These are phyloP conservation scores for Boletales sp. DNA, from an alignment of 768 basidiomycete genomes.

Conservation along the genomic window DNA sequence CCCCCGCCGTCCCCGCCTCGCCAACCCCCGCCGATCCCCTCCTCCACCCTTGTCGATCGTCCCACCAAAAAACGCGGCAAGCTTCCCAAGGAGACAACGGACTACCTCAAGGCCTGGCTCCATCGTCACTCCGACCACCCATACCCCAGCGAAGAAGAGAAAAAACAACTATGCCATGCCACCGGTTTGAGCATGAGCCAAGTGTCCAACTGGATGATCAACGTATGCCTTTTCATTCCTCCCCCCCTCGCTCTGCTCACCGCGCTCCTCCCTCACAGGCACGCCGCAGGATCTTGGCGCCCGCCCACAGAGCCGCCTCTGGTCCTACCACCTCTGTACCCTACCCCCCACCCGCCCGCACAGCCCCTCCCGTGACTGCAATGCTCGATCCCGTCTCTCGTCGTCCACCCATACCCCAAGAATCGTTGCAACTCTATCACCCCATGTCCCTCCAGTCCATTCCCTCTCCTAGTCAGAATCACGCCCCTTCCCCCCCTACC, in stretches of 20 bases:
- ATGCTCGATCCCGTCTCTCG: slow-evolving; percentile 43
- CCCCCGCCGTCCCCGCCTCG: slow-evolving; percentile 48
- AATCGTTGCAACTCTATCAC: slow-evolving; percentile 71
- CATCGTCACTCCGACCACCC: slow-evolving; percentile 87
- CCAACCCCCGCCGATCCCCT: slow-evolving; percentile 48
- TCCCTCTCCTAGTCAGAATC: slow-evolving; percentile 29
- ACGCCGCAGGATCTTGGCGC: slow-evolving; percentile 77
- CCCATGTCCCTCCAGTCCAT: slow-evolving; percentile 71
- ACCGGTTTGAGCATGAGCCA: slow-evolving; percentile 87
- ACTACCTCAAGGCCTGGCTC: slow-evolving; percentile 85
- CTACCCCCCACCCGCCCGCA: slow-evolving; percentile 48
- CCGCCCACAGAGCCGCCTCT: slow-evolving; percentile 70
- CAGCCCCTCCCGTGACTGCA: slow-evolving; percentile 17
- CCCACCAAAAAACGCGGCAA: slow-evolving; percentile 83
- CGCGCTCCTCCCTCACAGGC: slow-evolving; percentile 45
- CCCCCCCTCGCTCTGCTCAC: slow-evolving; percentile 11
- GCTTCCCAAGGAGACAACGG: slow-evolving; percentile 86
- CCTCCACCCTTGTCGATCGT: slow-evolving; percentile 66
- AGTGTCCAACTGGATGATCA: slow-evolving; percentile 94
- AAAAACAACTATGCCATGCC: slow-evolving; percentile 82
- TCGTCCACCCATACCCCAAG: slow-evolving; percentile 65
- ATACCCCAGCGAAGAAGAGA: slow-evolving; percentile 87
- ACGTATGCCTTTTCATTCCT: slow-evolving; percentile 44
- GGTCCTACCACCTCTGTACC: slow-evolving; percentile 78
- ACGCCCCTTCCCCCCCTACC: slow-evolving; percentile 29